Base-by-base conservation (phyloP, 2,329 filamentous ascomycete genomes). In the Botrytis pseudocinerea region DNA sequence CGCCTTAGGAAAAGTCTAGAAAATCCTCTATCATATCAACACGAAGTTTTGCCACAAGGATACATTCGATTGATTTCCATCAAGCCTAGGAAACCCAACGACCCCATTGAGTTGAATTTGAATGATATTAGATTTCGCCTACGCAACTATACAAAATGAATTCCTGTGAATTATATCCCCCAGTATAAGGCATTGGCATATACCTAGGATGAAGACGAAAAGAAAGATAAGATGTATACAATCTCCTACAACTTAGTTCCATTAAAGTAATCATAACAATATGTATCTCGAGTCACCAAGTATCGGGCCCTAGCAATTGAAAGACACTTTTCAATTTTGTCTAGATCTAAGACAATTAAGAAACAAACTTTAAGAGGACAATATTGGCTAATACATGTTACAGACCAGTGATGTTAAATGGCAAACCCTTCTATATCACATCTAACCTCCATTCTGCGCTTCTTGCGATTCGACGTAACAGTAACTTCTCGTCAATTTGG, bases 401-500 rank as follows among this genome's bases (percentile, higher is more conserved):
- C 48, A 51, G 48, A 3, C 12, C 4, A 51, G 12, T n/a, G 12
- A 16, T 51, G 1, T n/a, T 51, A 51, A n/a, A n/a, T 16, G 4
- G 25, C 5, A n/a, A 51, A 51, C 48, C 48, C 48, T 51, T 51
- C 25, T n/a, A 51, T n/a, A 16, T 51, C 2, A 51, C 48, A 51
- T 16, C 25, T n/a, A n/a, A n/a, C 25, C 48, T 51, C 25, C 25
- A n/a, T 51, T 51, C 48, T n/a, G 2, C 48, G 0, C 48, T 51
- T 51, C 48, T 51, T 51, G 48, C 25, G 5, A 51, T 14, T n/a
- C 48, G 4, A n/a, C 4, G 4, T 51, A 2, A 2, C 1, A 1
- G 16, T n/a, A 16, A 0, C 0, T 0, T 10, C 25, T n/a, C 2
- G 1, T 4, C 0, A n/a, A 0, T 51, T 1, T n/a, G 48, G 10